phyloP scores from a whole-genome alignment of 306 rosid species.

The Medicago lupulina region DNA sequence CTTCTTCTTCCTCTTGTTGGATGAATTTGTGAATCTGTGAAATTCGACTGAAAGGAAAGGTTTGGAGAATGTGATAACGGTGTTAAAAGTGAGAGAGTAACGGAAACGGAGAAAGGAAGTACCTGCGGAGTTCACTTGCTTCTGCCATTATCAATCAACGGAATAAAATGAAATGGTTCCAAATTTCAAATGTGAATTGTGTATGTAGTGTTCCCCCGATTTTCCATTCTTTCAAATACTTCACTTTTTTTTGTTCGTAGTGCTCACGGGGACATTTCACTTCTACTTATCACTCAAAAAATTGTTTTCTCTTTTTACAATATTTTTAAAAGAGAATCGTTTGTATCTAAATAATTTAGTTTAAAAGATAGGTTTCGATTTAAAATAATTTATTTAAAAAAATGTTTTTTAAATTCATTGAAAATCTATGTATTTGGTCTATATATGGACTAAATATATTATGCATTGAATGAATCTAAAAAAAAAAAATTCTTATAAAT shows the following conservation, averaged over 20 bases:
- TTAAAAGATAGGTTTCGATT: no score
- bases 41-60: constrained; percentile 53
- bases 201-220: not conserved
- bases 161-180: not conserved
- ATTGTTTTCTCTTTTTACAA: no score
- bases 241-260: no score
- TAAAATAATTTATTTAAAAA: no score
- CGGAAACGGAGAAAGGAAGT: not conserved
- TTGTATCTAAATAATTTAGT: no score
- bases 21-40: constrained; percentile 50
- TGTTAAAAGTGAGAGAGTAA: not conserved
- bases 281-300: not conserved
- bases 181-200: constrained; percentile 10
- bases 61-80: not conserved
- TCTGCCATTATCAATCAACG: not conserved
- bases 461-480: no score
- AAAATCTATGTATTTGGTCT: no score
- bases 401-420: no score
- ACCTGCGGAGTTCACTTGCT: constrained; percentile 55
- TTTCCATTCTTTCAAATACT: not conserved
- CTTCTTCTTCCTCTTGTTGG: constrained; percentile 33
- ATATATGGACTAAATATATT: no score
- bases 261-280: not conserved
- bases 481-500: no score
- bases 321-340: no score